Conservation (phyloP, 2,329 filamentous ascomycete species). For the Aspergillus fumigatiaffinis region DNA sequence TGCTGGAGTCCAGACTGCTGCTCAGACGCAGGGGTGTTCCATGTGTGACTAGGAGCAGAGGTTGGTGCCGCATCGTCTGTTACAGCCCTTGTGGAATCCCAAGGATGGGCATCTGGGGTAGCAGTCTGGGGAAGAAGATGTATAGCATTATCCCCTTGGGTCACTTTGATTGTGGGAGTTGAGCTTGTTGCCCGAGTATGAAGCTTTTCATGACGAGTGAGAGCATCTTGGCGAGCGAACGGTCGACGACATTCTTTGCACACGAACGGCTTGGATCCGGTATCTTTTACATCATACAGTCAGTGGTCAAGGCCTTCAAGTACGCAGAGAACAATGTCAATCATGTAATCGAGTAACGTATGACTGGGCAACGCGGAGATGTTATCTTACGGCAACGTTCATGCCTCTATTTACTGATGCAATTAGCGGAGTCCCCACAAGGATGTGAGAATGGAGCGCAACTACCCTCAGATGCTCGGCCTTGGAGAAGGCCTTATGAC, state of each 20-base stretch:
- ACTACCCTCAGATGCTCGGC: slow-evolving; percentile 40
- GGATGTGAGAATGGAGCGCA: slow-evolving; percentile 2
- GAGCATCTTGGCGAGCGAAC: slow-evolving; percentile 43
- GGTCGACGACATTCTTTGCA: slow-evolving; percentile 40
- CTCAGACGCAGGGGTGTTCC: slow-evolving; percentile 19
- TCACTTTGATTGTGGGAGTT: slow-evolving; percentile 11
- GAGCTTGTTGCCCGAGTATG: slow-evolving; percentile 29
- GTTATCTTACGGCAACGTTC: slow-evolving; percentile 40
- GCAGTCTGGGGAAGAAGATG: slow-evolving; percentile 13
- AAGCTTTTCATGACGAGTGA: slow-evolving; percentile 43
- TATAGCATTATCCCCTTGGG: slow-evolving; percentile 3
- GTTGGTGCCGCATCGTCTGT: slow-evolving; percentile 13
- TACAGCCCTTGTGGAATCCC: slow-evolving; percentile 23
- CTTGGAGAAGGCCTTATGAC: slow-evolving; percentile 41
- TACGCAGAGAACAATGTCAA: slow-evolving; percentile 3
- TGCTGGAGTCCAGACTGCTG: slow-evolving; percentile 21
- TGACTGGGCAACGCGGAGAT: slow-evolving; percentile 2
- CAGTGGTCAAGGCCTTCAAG: slow-evolving; percentile 11
- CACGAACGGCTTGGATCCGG: slow-evolving; percentile 39
- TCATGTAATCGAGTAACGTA: neutral
- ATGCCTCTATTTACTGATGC: slow-evolving; percentile 34
- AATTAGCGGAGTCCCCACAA: slow-evolving; percentile 16
- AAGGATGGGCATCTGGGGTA: slow-evolving; percentile 19
- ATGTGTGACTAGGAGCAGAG: slow-evolving; percentile 20
- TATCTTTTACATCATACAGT: slow-evolving; percentile 28